Base-by-base conservation (phyloP, 495 filamentous ascomycete genomes). In the Cercophora scortea region DNA sequence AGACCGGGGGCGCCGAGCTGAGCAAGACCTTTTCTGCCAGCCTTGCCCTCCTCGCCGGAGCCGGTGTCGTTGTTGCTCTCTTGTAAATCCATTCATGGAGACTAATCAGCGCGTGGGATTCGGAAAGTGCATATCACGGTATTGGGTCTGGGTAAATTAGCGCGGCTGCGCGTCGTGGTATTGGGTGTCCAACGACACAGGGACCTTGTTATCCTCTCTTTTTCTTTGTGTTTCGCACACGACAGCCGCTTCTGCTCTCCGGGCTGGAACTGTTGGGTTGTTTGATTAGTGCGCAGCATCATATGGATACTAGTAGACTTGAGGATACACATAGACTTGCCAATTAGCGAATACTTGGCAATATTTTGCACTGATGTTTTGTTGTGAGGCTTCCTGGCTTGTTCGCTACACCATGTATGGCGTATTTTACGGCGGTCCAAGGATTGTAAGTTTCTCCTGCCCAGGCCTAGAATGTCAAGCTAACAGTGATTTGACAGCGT, bases 1-100 rank as follows among this genome's bases (percentile, higher is more conserved):
- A 35, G 25, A 43, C 41, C 8, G 12, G 10, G 41, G 41, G 41
- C 41, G 41, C 41, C 17, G 15, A 10, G 10, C 9, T 11, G 10
- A 38, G 15, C 45, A 55, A 49, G 17, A 25, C 35, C 2, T 36
- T n/a, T 8, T 47, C 54, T 4, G 56, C 43, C 40, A 40, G 55
- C 51, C 47, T 62, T 40, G 57, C 53, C 17, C 51, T 64, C 36
- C 46, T 62, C 41, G 59, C 52, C 32, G 61, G 56, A 36, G 38
- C 55, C 32, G 61, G 56, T 33, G 38, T 57, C 34, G 57, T 64
- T 52, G 56, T 58, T 50, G 48, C 38, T 10, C 46, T 64, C 17
- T 50, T 64, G 33, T 64, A 62, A 38, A 2, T 38, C 36, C 13
- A 38, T 10, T 38, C 36, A 11, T 3, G 36, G 36, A 10, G 13